Percentiles rank a stretch among this genome's conserved stretches.
Evolutionary conservation across 257 asterid species (phyloP).

Genomic region (Solanum verrucosum): DNA sequence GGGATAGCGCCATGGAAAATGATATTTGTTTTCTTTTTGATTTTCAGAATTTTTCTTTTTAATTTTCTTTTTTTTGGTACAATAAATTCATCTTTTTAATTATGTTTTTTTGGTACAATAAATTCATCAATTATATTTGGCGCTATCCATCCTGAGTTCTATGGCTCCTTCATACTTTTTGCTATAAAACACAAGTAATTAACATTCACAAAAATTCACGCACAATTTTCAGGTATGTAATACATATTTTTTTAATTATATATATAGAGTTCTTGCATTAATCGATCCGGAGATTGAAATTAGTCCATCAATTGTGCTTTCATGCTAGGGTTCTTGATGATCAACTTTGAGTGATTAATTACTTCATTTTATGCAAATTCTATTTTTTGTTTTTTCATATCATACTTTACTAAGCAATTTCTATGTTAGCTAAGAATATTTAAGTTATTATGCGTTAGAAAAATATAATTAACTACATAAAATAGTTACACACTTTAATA

Average conservation of each 20-base stretch:
- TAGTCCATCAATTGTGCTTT: background rate
- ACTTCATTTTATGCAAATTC: background rate
- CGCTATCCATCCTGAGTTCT: constrained; percentile 96
- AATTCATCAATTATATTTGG: constrained; percentile 13
- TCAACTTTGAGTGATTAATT: background rate
- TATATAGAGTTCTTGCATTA: background rate
- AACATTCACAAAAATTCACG: background rate
- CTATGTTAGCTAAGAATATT: background rate
- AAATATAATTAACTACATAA: background rate
- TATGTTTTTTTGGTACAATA: too few species aligned
- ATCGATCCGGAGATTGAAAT: background rate
- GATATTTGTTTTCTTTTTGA: background rate
- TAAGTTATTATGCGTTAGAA: background rate
- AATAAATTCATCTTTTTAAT: background rate
- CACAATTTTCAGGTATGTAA: background rate
- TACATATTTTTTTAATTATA: background rate
- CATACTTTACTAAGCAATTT: background rate
- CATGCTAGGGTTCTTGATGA: background rate
- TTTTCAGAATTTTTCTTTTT: background rate
- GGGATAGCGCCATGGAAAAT: constrained; percentile 71
- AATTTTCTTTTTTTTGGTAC: background rate
- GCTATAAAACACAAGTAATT: background rate
- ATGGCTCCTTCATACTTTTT: constrained; percentile 47
- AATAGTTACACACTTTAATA: too few species aligned
- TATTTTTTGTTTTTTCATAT: background rate